Evolutionary conservation across 257 asterid species (phyloP), one percentile per base, ranked within the genome.

Genomic region (Gentiana dahurica): DNA sequence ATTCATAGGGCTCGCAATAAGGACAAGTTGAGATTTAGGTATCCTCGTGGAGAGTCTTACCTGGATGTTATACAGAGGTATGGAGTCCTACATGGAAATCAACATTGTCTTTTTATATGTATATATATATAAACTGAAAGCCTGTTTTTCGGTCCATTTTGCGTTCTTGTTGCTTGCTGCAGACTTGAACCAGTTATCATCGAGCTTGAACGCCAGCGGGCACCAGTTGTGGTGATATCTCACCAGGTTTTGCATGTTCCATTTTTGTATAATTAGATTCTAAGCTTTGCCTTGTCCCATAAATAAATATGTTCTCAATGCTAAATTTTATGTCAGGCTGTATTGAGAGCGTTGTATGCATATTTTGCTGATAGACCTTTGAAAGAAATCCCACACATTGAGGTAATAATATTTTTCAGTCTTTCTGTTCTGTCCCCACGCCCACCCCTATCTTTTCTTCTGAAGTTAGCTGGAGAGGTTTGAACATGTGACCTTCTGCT

Each of bases 1-100:
- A 39, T 39, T 53, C 52, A 41, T 81, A 92, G 99, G 68, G 78
- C 95, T 15, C 94, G 99, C 59, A 79, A 88, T 51, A 92, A 88
- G 87, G 99, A 92, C 79, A 92, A 92, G 74, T 71, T 92, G 75
- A 78, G 97, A 78, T 92, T 88, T 62, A 78, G 99, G 71, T 88
- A 92, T 81, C 99, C 97, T 61, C 92, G 99, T 53, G 97, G 99
- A 51, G 99, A 92, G 64, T 92, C 99, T 64, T 92, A 92, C 71
- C 93, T 92, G 68, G 99, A 92, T 68, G 99, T 92, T 60, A 88
- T 92, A 70, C 99, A 92, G 72, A 83, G 99, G 99, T 92, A 60
- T 62, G 84, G 24, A 24, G 71, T 63, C 59, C 50, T 36, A 15
- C 24, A 24, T 24, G 24, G 24, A 24, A 24, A 24, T 24, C 24